Evolutionary conservation across 345 rosid genomes (phyloP), one percentile per base, ranked within the genome.

Genomic region (Salix koriyanagi): DNA sequence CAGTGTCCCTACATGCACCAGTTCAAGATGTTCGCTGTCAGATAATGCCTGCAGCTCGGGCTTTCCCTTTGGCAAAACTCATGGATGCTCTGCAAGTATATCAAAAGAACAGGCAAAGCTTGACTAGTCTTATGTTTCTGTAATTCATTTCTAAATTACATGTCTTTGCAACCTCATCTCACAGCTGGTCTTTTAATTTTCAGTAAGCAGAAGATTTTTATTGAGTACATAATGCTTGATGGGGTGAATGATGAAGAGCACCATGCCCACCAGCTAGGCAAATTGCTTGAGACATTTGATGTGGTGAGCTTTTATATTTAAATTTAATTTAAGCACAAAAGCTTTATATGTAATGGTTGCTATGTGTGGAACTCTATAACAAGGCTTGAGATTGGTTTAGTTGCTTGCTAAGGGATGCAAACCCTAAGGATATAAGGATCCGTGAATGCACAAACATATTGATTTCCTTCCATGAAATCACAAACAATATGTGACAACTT

Each of bases 11-110:
- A 69, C 99, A 96, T 74, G 99, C 99, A 7, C 97, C 99, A 74
- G 93, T 89, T 81, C 99, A 96, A 83, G 99, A 93, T 56, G 85
- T 96, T 69, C 94, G 96, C 71, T 96, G 97, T 75, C 91, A 91
- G 82, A 96, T 96, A 81, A 96, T 96, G 99, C 99, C 98, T 48
- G 92, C 98, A 30, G 98, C 99, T 72, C 89, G 97, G 79, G 99
- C 99, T 82, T 96, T 93, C 86, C 94, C 97, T 82, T 84, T 96
- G 82, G 92, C 85, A 79, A 96, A 92, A 83, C 99, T 96, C 23
- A 93, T 96, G 94, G 84, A 85, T 82, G 39, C 97, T 42, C 84
- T 96, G 75, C 86, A 89, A 70, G 61, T 77, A 64, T 93, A 93
- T 86, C 99, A 96, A 79, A 89, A 80, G 73, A 88, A 83, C 75